Base-by-base conservation (phyloP, 805 yeast species). In the Yamadazyma tumulicola region DNA sequence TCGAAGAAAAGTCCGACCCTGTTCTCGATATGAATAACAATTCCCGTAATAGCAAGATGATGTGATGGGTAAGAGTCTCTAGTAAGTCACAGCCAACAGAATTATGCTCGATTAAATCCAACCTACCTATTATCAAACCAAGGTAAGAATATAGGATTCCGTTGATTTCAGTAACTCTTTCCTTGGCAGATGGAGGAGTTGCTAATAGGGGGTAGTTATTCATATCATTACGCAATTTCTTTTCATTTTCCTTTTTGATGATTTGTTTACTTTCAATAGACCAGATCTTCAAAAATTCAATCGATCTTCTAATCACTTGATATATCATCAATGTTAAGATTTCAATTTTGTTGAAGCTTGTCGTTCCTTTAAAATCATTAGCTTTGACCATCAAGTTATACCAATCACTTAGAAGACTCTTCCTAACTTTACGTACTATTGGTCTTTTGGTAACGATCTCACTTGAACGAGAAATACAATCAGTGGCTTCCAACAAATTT, bases 361-460 rank as follows among this genome's bases (percentile, higher is more conserved):
- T 65, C 0, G 88, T 79, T 28, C 81, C 78, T 50, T 80, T 77
- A 48, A 75, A 82, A 25, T 81, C 84, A 43, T 81, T 83, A 1
- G 91, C 89, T 49, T 81, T 82, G 24, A 77, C 70, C 79, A 83
- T 80, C 26, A 85, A 62, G 34, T 77, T 79, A 43, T 84, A 83
- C 95, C 94, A 85, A 51, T 82, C 89, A 2, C 89, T 81, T 20
- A 85, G 67, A 36, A 85, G 57, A 24, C 77, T 69, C 54, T 85
- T 85, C 45, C 95, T 69, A 34, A 78, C 67, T 43, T 72, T 77
- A 37, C 85, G 64, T 11, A 85, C 75, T 3, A 72, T 54, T 2
- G 85, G 80, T 32, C 75, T 70, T 41, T 72, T 69, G 42, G 78
- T 75, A 4, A 85, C 89, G 29, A 82, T 68, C 19, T 78, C 79